Evolutionary conservation across 805 yeast genomes (phyloP), one percentile per base, ranked within the genome.

Genomic region (Candida boidinii): DNA sequence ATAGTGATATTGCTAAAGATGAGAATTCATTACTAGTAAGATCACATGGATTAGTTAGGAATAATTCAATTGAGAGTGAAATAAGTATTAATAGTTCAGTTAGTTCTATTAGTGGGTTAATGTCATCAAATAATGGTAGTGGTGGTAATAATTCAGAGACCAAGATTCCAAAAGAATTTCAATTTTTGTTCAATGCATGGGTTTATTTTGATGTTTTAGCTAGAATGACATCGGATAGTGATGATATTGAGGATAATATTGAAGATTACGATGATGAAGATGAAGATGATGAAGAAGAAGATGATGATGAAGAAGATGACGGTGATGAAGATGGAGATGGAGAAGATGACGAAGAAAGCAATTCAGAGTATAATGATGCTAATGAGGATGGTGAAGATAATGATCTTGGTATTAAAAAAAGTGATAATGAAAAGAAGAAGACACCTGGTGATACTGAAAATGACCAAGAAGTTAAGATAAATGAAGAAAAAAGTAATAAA

Each of bases 161-260:
- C 34, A 32, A 33, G 26, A 31, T 61, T 17, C 75, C 71, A 4
- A 58, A 57, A 33, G 64, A 61, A 26, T 54, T 75, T 17, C 73
- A 64, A 39, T 71, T 71, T 35, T 53, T 76, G 26, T 72, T 73
- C 54, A 75, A 78, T 44, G 66, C 73, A n/a, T 79, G 82, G 76
- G 61, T 76, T 28, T 79, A 79, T 49, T 68, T 73, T 42, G 84
- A 79, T 50, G 83, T 78, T 4, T 53, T 79, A 37, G 76, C 83
- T 1, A 70, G 79, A 37, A 68, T 79, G 68, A 75, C 84, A 0
- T 65, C 77, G 17, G 70, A 67, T 34, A 54, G 60, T 7, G 62
- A 56, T 16, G 58, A 60, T 12, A 74, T 71, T 17, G 39, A 26
- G 9, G 39, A 34, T 10, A 41, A 39, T 4, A 25, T 20, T 17